Evolutionary conservation across 2,329 filamentous ascomycete species (phyloP), one percentile per base, ranked within the genome.

Genomic region (Colletotrichum karsti): DNA sequence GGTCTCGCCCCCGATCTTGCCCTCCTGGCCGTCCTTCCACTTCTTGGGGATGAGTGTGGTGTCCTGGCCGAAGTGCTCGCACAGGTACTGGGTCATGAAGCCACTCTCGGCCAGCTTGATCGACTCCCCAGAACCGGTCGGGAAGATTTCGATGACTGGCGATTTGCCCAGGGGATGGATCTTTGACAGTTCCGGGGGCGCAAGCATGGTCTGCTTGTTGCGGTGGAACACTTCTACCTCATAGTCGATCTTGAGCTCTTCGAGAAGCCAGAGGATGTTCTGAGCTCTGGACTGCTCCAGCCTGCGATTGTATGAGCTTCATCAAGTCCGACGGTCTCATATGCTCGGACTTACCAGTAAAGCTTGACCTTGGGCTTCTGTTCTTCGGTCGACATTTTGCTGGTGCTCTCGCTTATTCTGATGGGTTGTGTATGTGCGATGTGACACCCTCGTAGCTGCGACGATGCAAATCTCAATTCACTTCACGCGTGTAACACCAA

Each of bases 131-230:
- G 74, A 74, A 22, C 77, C 80, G 0, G 81, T 72, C 0, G 82
- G 77, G n/a, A 79, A 81, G 73, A 98, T 83, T 8, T 87, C 88
- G 71, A 98, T 82, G 44, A 95, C 82, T 1, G 95, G 95, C 2
- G 93, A 94, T 78, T 97, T 97, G 69, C 95, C 95, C 4, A 98
- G 85, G 0, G 93, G 92, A 75, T 97, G 94, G 39, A 97, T 81
- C 70, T 93, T 85, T 75, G 92, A 91, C 50, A 98, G 86, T 74
- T 93, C 91, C 0, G 89, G 83, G 4, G 93, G 93, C 1, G 95
- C 95, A n/a, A 93, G 83, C 73, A 83, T 86, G 62, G 91, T 87
- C 64, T 82, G 75, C 62, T 80, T 81, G 70, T 84, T 77, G 59
- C 95, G 91, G 78, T 93, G 93, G 85, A 92, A 96, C 60, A 92